Conservation (phyloP, 805 yeast species). For the Candida dajiaensis region DNA sequence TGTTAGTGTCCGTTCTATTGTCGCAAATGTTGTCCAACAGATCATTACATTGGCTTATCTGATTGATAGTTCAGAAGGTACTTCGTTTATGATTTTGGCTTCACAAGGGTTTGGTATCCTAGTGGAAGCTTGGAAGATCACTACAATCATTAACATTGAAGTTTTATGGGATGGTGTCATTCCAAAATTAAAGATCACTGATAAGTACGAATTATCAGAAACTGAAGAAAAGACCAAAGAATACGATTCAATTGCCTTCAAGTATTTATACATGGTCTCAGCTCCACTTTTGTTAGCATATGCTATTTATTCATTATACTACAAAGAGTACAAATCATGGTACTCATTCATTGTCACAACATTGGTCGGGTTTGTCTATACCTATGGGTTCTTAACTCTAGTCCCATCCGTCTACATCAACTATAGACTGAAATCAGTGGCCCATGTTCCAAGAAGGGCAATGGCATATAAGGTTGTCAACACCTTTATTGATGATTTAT, state of each 20-base stretch:
- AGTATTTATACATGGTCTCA: constrained; percentile 30
- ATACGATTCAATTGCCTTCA: constrained; percentile 35
- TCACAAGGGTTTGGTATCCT: constrained; percentile 33
- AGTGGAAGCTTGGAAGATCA: constrained; percentile 38
- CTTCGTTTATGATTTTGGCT: constrained; percentile 31
- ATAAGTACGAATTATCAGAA: constrained; percentile 30
- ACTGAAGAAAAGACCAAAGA: constrained; percentile 34
- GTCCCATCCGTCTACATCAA: constrained; percentile 37
- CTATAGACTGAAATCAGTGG: constrained; percentile 36
- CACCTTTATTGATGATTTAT: constrained; percentile 35
- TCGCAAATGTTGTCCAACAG: constrained; percentile 36
- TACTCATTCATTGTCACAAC: constrained; percentile 34
- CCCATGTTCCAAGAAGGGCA: constrained; percentile 35
- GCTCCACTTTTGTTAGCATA: constrained; percentile 32
- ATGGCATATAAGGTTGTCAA: constrained; percentile 36
- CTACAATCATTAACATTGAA: constrained; percentile 29
- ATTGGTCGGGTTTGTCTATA: constrained; percentile 35
- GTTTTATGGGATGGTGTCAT: constrained; percentile 17
- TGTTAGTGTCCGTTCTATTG: constrained; percentile 32
- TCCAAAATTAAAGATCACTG: constrained; percentile 24
- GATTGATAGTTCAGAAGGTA: constrained; percentile 33
- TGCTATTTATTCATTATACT: constrained; percentile 30
- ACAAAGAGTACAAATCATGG: constrained; percentile 37
- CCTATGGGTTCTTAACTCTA: constrained; percentile 35
- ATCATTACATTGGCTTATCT: constrained; percentile 32